Conservation (phyloP, 305 asterid genomes). For the Fraxinus velutina region DNA sequence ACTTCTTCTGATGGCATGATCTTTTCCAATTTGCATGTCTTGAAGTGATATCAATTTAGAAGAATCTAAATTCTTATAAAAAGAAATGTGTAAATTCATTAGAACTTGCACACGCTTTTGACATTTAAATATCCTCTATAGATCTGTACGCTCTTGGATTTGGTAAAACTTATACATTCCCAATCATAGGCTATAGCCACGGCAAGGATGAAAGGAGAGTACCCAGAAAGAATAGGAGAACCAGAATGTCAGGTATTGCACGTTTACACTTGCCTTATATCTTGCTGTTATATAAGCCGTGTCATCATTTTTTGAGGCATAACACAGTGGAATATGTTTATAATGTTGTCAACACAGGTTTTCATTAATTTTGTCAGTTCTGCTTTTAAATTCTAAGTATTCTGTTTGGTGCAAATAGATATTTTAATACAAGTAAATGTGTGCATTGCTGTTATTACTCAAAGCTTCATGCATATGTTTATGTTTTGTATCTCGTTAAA, state of each 20-base stretch:
- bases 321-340: background rate
- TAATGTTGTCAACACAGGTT: background rate
- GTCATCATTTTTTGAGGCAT: background rate
- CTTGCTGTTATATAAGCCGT: background rate
- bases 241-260: conserved; percentile 83
- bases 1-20: background rate
- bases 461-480: background rate
- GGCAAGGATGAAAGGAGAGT: conserved; percentile 93
- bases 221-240: conserved; percentile 94
- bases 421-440: background rate
- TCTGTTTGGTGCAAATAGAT: background rate
- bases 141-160: conserved; percentile 1
- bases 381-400: background rate
- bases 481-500: background rate
- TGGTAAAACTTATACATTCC: conserved; percentile 13
- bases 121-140: background rate
- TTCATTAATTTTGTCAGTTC: background rate
- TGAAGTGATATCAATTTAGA: background rate
- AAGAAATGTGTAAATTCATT: background rate
- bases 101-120: background rate
- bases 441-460: background rate
- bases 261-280: conserved; percentile 8
- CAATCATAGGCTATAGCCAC: conserved; percentile 78
- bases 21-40: background rate
- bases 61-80: background rate